Conservation (phyloP, 306 rosid species). For the Prunus mume region DNA sequence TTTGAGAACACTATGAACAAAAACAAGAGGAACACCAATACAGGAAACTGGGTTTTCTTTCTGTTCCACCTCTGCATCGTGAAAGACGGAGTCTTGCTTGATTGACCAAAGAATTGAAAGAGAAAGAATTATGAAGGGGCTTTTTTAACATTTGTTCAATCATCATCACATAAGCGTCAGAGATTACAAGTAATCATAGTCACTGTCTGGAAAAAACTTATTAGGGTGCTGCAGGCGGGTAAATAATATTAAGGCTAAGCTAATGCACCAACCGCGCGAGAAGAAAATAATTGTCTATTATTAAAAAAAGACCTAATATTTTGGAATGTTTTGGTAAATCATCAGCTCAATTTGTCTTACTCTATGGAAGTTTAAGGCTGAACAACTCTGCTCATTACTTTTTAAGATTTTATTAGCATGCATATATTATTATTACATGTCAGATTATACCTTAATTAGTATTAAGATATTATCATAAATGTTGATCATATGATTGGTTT, state of each 20-base stretch:
- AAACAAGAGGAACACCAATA: slow-evolving; percentile 49
- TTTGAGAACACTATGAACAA: slow-evolving; percentile 55
- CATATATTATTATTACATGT: neutral
- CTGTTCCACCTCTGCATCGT: slow-evolving; percentile 64
- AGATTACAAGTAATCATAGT: neutral
- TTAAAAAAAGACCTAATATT: neutral
- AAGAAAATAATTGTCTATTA: neutral
- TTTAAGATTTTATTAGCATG: neutral
- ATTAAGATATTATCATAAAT: neutral
- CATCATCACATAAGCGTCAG: neutral
- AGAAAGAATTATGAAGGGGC: neutral
- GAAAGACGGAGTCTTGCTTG: neutral
- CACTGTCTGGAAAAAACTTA: too few species aligned
- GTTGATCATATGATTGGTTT: neutral
- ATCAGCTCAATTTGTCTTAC: neutral
- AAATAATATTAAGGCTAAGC: neutral
- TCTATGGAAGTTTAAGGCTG: neutral
- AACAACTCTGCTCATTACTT: neutral
- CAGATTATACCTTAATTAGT: neutral
- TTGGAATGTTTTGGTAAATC: neutral
- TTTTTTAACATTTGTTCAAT: neutral
- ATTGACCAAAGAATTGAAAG: neutral
- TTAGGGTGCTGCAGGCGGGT: neutral
- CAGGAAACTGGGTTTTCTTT: slow-evolving; percentile 62
- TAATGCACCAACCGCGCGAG: neutral